Conservation (phyloP, 2,329 filamentous ascomycete species). For the Neonectria coccinea region DNA sequence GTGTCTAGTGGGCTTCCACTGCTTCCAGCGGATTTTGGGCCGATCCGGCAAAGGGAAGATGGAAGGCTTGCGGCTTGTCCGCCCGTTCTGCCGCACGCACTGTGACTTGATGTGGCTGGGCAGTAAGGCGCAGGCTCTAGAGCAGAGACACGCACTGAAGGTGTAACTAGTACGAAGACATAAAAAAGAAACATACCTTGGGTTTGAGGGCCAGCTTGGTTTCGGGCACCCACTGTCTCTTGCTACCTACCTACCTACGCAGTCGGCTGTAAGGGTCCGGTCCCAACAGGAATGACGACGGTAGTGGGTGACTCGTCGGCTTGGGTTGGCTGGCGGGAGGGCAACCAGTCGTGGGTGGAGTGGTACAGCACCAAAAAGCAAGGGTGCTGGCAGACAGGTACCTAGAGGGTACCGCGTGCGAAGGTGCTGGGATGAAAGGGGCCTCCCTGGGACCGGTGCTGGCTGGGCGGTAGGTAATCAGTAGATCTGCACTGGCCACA, state of each 20-base stretch:
- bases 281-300: not conserved
- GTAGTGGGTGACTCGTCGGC: constrained; percentile 1
- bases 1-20: constrained; percentile 10
- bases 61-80: constrained; percentile 24
- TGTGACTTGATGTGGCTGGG: constrained; percentile 39
- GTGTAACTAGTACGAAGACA: not conserved
- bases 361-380: constrained; percentile 13
- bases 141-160: not conserved
- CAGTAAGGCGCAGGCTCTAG: constrained; percentile 25
- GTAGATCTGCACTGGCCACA: constrained; percentile 30
- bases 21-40: constrained; percentile 18
- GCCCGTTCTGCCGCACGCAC: not conserved
- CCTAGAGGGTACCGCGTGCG: constrained; percentile 17
- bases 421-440: constrained; percentile 20
- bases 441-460: constrained; percentile 21
- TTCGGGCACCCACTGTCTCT: constrained; percentile 9
- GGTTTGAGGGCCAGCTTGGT: not conserved
- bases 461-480: constrained; percentile 27
- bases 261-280: constrained; percentile 1
- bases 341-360: constrained; percentile 1
- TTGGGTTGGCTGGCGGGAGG: constrained; percentile 9
- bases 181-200: not conserved
- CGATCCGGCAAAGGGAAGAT: not conserved
- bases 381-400: constrained; percentile 9
- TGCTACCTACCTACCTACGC: not conserved